Evolutionary conservation across 768 basidiomycete species (phyloP).

Genomic region (Suillus sp.): DNA sequence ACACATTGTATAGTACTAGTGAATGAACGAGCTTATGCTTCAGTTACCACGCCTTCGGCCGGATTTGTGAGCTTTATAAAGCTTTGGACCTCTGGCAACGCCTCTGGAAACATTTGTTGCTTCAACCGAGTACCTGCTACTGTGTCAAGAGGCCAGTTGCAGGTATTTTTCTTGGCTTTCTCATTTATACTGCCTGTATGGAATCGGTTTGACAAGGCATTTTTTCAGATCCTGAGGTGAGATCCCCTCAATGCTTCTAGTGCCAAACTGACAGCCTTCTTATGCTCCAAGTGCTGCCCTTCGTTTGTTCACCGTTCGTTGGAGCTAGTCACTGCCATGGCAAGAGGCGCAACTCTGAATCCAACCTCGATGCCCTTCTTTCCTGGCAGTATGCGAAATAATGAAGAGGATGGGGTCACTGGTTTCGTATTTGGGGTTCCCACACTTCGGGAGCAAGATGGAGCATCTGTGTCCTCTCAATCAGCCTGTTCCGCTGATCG

Average conservation of each 20-base stretch:
- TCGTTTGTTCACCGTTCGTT: conserved; percentile 22
- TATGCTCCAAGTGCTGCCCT: conserved; percentile 22
- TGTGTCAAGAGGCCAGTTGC: conserved; percentile 13
- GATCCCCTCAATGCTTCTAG: conserved; percentile 16
- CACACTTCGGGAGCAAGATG: conserved; percentile 45
- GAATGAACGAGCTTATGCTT: neutral
- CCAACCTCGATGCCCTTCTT: conserved; percentile 86
- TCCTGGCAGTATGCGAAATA: conserved; percentile 59
- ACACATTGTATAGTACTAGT: neutral
- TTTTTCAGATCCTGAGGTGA: conserved; percentile 24
- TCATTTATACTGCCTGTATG: conserved; percentile 26
- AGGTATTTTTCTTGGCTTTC: conserved; percentile 8
- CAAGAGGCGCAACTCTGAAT: conserved; percentile 76
- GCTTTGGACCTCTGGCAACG: conserved; percentile 17
- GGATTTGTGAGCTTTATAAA: conserved; percentile 19
- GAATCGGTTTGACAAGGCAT: conserved; percentile 25
- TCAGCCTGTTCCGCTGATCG: conserved; percentile 66
- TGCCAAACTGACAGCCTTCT: neutral
- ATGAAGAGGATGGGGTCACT: conserved; percentile 54
- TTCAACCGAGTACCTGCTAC: conserved; percentile 14
- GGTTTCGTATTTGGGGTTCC: conserved; percentile 49
- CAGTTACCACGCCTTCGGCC: conserved; percentile 27
- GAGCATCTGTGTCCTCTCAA: conserved; percentile 54
- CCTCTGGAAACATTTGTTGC: conserved; percentile 24
- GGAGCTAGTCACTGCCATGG: conserved; percentile 49